These are phyloP conservation scores for Eucalyptus cloeziana DNA, from an alignment of 345 rosid species.

Conservation along the genomic window DNA sequence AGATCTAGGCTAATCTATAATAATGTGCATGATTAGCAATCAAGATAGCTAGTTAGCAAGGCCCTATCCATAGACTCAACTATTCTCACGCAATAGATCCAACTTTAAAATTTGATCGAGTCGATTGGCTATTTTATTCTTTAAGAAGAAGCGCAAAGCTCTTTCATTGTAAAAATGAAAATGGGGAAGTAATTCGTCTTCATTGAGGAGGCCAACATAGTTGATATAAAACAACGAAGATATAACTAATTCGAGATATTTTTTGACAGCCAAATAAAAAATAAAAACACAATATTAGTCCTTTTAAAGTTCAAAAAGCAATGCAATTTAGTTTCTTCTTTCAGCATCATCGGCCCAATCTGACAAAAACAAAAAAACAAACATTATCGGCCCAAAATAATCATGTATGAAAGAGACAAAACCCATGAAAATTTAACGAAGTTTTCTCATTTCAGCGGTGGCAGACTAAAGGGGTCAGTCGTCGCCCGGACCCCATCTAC, in stretches of 20 bases:
- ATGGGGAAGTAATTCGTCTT: background rate
- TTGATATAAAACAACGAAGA: background rate
- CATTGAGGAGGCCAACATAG: background rate
- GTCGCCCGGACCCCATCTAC: background rate
- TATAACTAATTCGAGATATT: background rate
- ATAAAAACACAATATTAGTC: background rate
- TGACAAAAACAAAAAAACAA: no score
- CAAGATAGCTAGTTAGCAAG: background rate
- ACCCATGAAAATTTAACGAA: background rate
- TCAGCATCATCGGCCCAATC: background rate
- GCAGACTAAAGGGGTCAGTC: background rate
- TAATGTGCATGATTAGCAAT: background rate
- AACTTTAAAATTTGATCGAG: background rate
- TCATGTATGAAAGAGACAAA: background rate
- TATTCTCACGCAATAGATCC: background rate
- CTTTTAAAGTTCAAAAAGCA: background rate
- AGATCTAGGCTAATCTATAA: background rate
- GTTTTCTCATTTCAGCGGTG: background rate
- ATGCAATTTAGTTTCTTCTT: background rate
- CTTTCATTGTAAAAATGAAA: background rate
- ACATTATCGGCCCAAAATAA: background rate
- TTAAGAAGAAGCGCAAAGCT: background rate
- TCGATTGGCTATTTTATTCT: background rate
- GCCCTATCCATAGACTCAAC: background rate
- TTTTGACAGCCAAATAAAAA: background rate